Base-by-base conservation (phyloP, 2,329 filamentous ascomycete species). In the Xylaria sp. region DNA sequence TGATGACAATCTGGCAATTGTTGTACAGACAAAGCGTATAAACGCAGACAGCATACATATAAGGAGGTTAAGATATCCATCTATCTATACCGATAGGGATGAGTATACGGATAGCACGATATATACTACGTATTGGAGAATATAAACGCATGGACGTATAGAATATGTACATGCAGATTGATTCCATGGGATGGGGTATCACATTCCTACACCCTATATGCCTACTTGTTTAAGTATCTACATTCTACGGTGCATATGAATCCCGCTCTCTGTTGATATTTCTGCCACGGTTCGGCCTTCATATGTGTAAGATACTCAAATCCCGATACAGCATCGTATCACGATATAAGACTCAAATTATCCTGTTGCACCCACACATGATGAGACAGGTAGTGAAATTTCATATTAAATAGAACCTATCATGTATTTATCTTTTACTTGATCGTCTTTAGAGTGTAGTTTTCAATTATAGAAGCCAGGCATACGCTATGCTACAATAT, bases 401-500 rank as follows among this genome's bases (percentile, higher is more conserved):
- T 18, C 2, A 40, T 12, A 18, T 3, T 12, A 18, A 40, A n/a
- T n/a, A n/a, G n/a, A 3, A 40, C 13, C 10, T 40, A 40, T 40
- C 16, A 40, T 40, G 4, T n/a, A n/a, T 40, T 40, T 12, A 16
- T 13, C 12, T 40, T 40, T 40, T 18, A 16, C 12, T 40, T 40
- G 2, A 18, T 40, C 16, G 16, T 44, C 5, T 16, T n/a, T 5
- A 5, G 4, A 44, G n/a, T n/a, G 40, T 44, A 44, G 40, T 44
- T 44, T 18, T 44, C 16, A 44, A 25, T 25, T 12, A 2, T 48
- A 13, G 9, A 23, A 47, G 9, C 21, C 44, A 48, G 25, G 6
- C 18, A 23, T 25, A 8, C 44, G 44, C 54, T 21, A 73, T 73
- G 66, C 66, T 66, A 62, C 60, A 48, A 35, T 12, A 35, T 12